Conservation (phyloP, 75 land plant genomes). For the Picea sitchensis region DNA sequence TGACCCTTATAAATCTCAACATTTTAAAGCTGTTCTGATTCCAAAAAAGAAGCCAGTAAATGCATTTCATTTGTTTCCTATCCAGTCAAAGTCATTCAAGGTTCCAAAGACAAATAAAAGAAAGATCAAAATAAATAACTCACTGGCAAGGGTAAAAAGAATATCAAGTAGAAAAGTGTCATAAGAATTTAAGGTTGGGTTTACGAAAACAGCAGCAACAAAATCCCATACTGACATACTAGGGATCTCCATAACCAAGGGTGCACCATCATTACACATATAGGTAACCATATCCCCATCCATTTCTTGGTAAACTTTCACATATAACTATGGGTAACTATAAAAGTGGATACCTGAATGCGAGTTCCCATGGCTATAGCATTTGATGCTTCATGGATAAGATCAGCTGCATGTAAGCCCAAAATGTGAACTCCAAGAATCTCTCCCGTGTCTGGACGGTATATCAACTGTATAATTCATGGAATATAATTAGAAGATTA, state of each 20-base stretch:
- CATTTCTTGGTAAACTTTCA: neutral
- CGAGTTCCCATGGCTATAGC: conserved; percentile 93
- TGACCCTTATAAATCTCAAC: too few species aligned
- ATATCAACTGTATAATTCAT: conserved; percentile 67
- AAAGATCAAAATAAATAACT: neutral
- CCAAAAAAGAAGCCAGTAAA: neutral
- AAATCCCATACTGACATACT: neutral
- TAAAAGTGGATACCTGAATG: conserved; percentile 57
- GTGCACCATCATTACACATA: neutral
- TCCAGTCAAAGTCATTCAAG: neutral
- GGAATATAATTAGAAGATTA: neutral
- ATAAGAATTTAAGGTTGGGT: neutral
- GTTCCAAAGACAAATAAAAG: neutral
- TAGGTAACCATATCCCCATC: neutral
- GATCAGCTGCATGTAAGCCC: conserved; percentile 98
- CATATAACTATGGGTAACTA: neutral
- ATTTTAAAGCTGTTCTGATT: neutral
- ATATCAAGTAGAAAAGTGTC: neutral
- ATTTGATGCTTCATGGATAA: conserved; percentile 99
- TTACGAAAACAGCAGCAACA: neutral
- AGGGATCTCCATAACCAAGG: neutral
- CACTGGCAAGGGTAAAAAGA: neutral
- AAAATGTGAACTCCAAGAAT: conserved; percentile 98
- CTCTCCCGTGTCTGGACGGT: conserved; percentile 96
- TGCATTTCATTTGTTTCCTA: neutral